These are phyloP conservation scores for Brassica carinata DNA, from an alignment of 345 rosid species.

Conservation along the genomic window DNA sequence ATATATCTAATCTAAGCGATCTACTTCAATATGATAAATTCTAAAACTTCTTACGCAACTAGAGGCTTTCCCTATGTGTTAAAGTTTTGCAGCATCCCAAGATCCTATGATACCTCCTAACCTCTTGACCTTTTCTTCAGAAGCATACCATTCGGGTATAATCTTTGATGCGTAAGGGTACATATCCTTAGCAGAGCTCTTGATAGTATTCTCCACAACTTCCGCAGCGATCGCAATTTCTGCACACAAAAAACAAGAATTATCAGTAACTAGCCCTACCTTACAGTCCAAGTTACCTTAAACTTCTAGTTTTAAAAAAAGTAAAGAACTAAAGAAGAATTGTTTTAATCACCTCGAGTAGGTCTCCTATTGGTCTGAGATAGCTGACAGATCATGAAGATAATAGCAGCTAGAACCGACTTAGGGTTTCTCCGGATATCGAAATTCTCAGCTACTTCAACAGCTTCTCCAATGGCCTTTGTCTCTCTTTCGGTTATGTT, in stretches of 20 bases:
- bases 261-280: background rate
- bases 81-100: constrained; percentile 12
- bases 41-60: background rate
- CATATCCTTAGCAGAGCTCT: constrained; percentile 43
- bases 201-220: constrained; percentile 43
- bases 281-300: background rate
- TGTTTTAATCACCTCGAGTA: constrained; percentile 7
- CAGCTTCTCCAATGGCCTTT: constrained; percentile 15
- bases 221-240: constrained; percentile 35
- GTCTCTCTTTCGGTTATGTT: background rate
- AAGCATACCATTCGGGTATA: constrained; percentile 44
- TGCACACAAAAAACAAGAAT: constrained; percentile 21
- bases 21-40: background rate
- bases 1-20: background rate
- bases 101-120: background rate
- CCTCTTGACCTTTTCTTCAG: constrained; percentile 30
- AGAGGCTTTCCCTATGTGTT: background rate
- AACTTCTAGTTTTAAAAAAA: background rate
- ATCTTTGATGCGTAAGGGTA: constrained; percentile 32
- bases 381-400: constrained; percentile 27
- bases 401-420: constrained; percentile 30
- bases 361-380: background rate
- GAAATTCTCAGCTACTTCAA: constrained; percentile 5
- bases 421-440: constrained; percentile 33
- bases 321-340: too few species aligned